phyloP scores from a whole-genome alignment of 169 alveolate genomes.

The Cryptosporidium meleagridis region DNA sequence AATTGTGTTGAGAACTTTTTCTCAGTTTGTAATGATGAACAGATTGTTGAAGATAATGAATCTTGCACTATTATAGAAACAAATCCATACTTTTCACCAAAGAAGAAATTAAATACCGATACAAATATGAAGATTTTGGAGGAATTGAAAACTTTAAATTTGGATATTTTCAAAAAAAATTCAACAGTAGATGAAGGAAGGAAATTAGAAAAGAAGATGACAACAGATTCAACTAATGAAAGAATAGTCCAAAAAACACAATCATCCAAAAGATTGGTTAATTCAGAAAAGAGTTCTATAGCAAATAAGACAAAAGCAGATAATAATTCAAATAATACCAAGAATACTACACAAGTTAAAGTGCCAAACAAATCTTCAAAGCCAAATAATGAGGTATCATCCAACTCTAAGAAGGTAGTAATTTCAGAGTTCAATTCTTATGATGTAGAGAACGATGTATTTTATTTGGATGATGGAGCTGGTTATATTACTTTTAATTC shows the following conservation, averaged over 20 bases:
- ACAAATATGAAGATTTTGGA: neutral
- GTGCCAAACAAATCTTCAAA: neutral
- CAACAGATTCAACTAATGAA: neutral
- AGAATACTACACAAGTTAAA: neutral
- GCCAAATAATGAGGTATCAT: neutral
- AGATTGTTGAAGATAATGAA: conserved; percentile 2
- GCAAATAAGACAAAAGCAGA: neutral
- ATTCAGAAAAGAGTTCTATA: neutral
- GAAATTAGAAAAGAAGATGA: neutral
- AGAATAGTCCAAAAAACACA: neutral
- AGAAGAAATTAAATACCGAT: neutral
- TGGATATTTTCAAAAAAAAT: neutral
- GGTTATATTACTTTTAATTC: conserved; percentile 38
- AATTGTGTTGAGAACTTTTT: conserved; percentile 23
- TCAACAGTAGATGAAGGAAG: neutral
- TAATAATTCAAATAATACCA: neutral
- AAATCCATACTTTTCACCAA: conserved; percentile 7
- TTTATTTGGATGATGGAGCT: conserved; percentile 52
- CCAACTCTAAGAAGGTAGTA: neutral
- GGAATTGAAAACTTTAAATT: neutral
- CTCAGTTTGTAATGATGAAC: conserved; percentile 42
- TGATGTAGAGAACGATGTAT: conserved; percentile 29
- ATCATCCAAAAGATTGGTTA: neutral
- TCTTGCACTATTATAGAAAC: neutral
- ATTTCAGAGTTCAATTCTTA: neutral